Percentiles rank a stretch among this genome's conserved stretches.
These are phyloP conservation scores for Fusarium subtropicale DNA, from an alignment of 2,329 filamentous ascomycete species.

Conservation along the genomic window DNA sequence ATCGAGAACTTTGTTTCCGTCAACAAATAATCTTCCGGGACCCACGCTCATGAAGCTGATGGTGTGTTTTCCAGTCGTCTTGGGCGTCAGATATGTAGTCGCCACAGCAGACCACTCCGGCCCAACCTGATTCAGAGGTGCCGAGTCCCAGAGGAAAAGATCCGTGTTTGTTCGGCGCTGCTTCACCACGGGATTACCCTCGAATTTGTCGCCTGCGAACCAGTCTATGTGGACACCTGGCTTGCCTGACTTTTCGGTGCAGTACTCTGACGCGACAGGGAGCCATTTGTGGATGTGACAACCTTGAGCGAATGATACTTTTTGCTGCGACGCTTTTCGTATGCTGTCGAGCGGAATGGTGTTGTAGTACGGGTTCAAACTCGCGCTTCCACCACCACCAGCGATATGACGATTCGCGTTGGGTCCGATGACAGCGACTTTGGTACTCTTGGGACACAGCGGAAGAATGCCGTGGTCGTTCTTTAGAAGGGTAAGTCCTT, in stretches of 20 bases:
- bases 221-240: slow-evolving; percentile 73
- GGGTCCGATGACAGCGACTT: slow-evolving; percentile 74
- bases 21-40: slow-evolving; percentile 69
- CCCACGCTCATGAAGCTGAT: slow-evolving; percentile 77
- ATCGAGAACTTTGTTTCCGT: slow-evolving; percentile 70
- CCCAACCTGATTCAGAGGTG: slow-evolving; percentile 68
- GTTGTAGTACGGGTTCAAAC: slow-evolving; percentile 75
- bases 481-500: slow-evolving; percentile 73
- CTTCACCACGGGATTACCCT: slow-evolving; percentile 66
- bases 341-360: slow-evolving; percentile 73
- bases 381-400: slow-evolving; percentile 75
- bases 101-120: slow-evolving; percentile 73
- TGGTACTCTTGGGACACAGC: slow-evolving; percentile 65
- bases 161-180: slow-evolving; percentile 73
- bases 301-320: slow-evolving; percentile 65
- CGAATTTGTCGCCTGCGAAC: slow-evolving; percentile 72
- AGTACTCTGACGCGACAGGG: slow-evolving; percentile 45
- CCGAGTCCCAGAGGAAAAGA: slow-evolving; percentile 77
- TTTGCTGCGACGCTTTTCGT: slow-evolving; percentile 62
- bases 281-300: slow-evolving; percentile 48
- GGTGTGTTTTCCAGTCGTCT: slow-evolving; percentile 70
- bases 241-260: slow-evolving; percentile 58
- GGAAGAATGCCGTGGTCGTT: slow-evolving; percentile 71
- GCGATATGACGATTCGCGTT: slow-evolving; percentile 75
- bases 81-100: slow-evolving; percentile 69